Base-by-base conservation (phyloP, 257 asterid genomes). In the Solanum dulcamara region DNA sequence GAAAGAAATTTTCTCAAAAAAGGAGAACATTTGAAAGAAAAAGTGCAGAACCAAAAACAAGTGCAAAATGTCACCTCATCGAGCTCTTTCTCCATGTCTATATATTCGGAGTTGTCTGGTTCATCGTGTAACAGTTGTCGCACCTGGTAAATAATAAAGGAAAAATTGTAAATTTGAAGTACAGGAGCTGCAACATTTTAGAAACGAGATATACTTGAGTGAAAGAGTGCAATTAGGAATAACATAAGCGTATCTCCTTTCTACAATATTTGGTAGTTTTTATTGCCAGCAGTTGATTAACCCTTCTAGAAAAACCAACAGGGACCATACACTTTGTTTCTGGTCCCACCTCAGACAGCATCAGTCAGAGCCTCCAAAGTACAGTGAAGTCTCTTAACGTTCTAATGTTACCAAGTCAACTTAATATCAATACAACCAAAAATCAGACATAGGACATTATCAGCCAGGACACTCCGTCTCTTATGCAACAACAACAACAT, bases 1-100 rank as follows among this genome's bases (percentile, higher is more conserved):
- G 17, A 33, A 11, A 68, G 28, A 68, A 35, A 20, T 70, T 70
- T 37, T 37, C 80, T 20, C 22, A 30, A 64, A 40, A 13, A 64
- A n/a, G n/a, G n/a, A n/a, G 33, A 82, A 77, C 50, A 37, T 35
- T 70, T 44, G 66, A 64, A 66, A 40, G 28, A 80, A 64, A n/a
- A 28, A 50, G 59, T 17, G n/a, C 51, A 15, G 83, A 42, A 30
- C 81, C 57, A 57, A 37, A 32, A 77, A 74, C 17, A 30, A 51
- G 68, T 81, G 40, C 60, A 83, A 48, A 79, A 85, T 87, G 87
- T 91, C 93, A 96, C 99, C 99, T 97, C 99, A 33, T 50, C 90
- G 62, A 97, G 99, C 92, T 95, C 99, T 91, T 92, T 97, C 91
- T 95, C 98, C 99, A 97, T 94, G 91, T 97, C 99, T 90, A 92